Evolutionary conservation across 176 grass and related monocot genomes (phyloP), one percentile per base, ranked within the genome.

Genomic region (Hyparrhenia diplandra): DNA sequence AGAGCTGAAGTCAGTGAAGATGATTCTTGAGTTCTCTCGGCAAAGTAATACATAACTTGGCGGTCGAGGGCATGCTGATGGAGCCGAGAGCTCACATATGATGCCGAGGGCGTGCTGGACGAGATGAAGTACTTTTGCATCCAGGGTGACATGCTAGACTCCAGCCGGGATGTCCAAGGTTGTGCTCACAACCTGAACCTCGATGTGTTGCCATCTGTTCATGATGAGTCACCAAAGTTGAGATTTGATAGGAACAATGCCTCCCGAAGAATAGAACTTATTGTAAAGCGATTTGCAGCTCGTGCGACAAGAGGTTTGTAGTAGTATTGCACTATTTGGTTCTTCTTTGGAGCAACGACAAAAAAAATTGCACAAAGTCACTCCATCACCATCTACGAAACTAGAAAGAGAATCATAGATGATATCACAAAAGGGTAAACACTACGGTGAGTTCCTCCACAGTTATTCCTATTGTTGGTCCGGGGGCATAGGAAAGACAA

Each of bases 401-500:
- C 3, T 13, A 64, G 13, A 64, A 67, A 21, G 4, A n/a, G 18
- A 8, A 67, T 67, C 9, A 23, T 67, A n/a, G 2, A 12, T 39
- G 64, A 67, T 39, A 67, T 67, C 64, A 39, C 34, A 67, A 8
- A 8, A 36, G 17, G 64, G 32, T 0, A 67, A 36, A n/a, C 17
- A 39, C 13, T 67, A 16, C 13, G 3, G 1, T 12, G 18, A 67
- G 7, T 0, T 13, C 3, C 64, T 67, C 34, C 34, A 67, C 29
- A 42, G 66, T 88, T 42, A 29, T 87, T 64, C 52, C 78, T 5
- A 78, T 87, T 69, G 61, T 82, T n/a, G 85, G 85, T 0, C 20
- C 58, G 85, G 85, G n/a, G 85, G 84, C 23, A 30, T 86, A 64
- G 84, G 84, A 35, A 86, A 86, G 47, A 86, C 75, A 16, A 86